Percentiles rank a stretch among this genome's conserved stretches.
These are phyloP conservation scores for Marchantia paleacea DNA, from an alignment of 225 moss, liverwort and hornwort genomes.

Conservation along the genomic window DNA sequence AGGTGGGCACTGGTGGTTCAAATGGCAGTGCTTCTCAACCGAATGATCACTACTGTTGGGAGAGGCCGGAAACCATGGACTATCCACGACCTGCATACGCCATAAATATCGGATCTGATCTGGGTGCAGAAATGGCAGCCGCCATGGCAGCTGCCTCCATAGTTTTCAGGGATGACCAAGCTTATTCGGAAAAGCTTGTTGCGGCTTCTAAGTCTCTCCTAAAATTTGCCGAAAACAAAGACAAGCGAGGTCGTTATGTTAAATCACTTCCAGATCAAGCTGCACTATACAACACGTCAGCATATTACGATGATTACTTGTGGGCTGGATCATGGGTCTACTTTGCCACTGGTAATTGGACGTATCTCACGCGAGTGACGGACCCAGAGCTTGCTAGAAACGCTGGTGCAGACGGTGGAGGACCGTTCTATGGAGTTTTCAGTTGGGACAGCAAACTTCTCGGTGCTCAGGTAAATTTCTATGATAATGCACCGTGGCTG, in stretches of 20 bases:
- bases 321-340: constrained; percentile 83
- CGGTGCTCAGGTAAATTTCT: constrained; percentile 70
- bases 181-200: constrained; percentile 47
- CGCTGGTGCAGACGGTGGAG: constrained; percentile 28
- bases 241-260: constrained; percentile 43
- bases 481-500: background rate
- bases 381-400: constrained; percentile 28
- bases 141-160: constrained; percentile 80
- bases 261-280: background rate
- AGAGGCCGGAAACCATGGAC: constrained; percentile 72
- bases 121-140: constrained; percentile 89
- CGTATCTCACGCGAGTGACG: constrained; percentile 57
- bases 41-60: constrained; percentile 86
- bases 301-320: constrained; percentile 62
- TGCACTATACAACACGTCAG: constrained; percentile 63
- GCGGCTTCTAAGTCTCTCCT: constrained; percentile 53
- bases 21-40: constrained; percentile 32
- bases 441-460: constrained; percentile 92
- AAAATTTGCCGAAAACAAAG: constrained; percentile 43
- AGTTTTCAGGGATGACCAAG: constrained; percentile 57
- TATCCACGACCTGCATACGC: constrained; percentile 42
- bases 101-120: constrained; percentile 54
- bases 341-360: constrained; percentile 69
- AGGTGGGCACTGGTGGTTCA: constrained; percentile 55
- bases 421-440: constrained; percentile 53